Evolutionary conservation across 768 basidiomycete species (phyloP), one percentile per base, ranked within the genome.

Genomic region (Cystoderma amianthinum): DNA sequence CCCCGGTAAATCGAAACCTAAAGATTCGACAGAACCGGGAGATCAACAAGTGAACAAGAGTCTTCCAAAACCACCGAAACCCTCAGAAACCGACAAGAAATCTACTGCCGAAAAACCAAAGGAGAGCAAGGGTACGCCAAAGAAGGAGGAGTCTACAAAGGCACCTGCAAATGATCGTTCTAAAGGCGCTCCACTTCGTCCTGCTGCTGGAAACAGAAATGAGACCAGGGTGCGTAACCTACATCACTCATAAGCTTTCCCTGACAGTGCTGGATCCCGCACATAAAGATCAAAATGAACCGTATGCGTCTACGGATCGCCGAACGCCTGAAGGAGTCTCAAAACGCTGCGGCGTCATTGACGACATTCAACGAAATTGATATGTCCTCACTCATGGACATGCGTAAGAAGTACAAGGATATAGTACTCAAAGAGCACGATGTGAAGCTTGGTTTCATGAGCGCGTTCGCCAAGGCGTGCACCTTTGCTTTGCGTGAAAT

Each of bases 341-440:
- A 99, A 62, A 96, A 97, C 59, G 80, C 89, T 15, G 96, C 95
- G 3, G 95, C 95, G 36, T 94, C 92, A 38, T 65, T 98, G 45
- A 98, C 96, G 23, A 98, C 95, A 18, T 99, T 99, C 78, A 97
- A 99, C 69, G 95, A 99, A 67, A 90, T 99, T 58, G 95, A 98
- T 71, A 98, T 99, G 95, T 93, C 91, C 32, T 84, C 88, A 32
- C 69, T 98, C 42, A 87, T 96, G 70, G 82, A 85, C 32, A 80
- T 98, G 82, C 87, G 95, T 54, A 80, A 84, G 59, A 80, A 83
- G 59, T 94, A 92, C 80, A 98, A 98, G 72, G 93, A 96, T 48
- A 69, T 76, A 33, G 70, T 97, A 28, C 69, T 92, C 33, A 96
- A 98, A 63, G 78, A 82, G 56, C 85, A 93, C 51, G 94, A 92